phyloP scores from a whole-genome alignment of 768 basidiomycete species.

The Hygrocybe coccinea region DNA sequence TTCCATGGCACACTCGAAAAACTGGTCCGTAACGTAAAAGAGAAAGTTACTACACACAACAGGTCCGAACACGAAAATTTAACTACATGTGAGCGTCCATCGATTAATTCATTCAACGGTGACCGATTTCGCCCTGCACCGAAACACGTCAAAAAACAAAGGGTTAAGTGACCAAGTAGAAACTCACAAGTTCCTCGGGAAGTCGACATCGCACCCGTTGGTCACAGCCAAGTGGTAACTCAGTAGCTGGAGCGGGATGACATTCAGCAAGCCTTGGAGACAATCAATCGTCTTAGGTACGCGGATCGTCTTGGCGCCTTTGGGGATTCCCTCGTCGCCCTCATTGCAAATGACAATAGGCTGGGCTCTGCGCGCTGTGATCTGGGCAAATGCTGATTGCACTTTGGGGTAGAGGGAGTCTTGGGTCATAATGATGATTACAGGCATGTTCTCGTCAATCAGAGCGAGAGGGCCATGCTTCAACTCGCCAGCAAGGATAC shows the following conservation, averaged over 20 bases:
- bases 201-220: slow-evolving; percentile 97
- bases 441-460: slow-evolving; percentile 97
- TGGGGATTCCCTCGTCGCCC: slow-evolving; percentile 73
- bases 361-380: slow-evolving; percentile 94
- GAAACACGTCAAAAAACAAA: background rate
- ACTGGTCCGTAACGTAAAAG: too few relatives aligned
- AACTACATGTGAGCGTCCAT: too few relatives aligned
- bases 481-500: slow-evolving; percentile 95
- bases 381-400: slow-evolving; percentile 92
- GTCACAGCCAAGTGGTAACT: slow-evolving; percentile 94
- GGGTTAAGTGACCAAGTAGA: too few relatives aligned
- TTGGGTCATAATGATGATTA: slow-evolving; percentile 99
- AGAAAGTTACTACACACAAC: too few relatives aligned
- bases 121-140: background rate
- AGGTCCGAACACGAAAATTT: too few relatives aligned
- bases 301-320: slow-evolving; percentile 80
- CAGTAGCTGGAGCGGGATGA: slow-evolving; percentile 92
- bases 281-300: slow-evolving; percentile 94
- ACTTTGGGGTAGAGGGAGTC: slow-evolving; percentile 99
- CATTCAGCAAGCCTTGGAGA: slow-evolving; percentile 92
- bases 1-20: too few relatives aligned
- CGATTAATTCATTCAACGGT: background rate
- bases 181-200: slow-evolving; percentile 90
- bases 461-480: slow-evolving; percentile 98
- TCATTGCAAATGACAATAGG: slow-evolving; percentile 96